Base-by-base conservation (phyloP, 2,329 filamentous ascomycete genomes). In the Sclerotiophoma versabilis region DNA sequence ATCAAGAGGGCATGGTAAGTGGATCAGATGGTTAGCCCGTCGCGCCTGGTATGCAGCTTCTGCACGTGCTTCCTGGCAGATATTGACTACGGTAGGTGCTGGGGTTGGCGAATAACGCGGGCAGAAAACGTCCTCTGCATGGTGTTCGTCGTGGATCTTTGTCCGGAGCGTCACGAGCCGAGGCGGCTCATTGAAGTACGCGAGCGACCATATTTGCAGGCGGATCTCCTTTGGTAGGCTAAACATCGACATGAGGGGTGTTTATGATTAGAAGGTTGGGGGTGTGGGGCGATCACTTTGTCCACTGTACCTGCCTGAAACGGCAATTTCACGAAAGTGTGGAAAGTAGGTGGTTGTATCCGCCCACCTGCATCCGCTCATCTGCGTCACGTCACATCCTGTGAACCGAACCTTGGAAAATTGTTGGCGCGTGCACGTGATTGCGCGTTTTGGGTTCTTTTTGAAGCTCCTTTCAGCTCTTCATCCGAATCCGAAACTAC, bases 201-300 rank as follows among this genome's bases (percentile, higher is more conserved):
- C 59, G 8, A 57, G 54, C 14, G 54, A 34, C 63, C 63, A 68
- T 19, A 68, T 62, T 9, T 63, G 55, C n/a, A 68, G 49, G 12
- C 65, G 65, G 3, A 68, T 41, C 25, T 68, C 65, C 29, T 68
- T 68, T 19, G 65, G 65, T 7, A 68, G 53, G 14, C 17, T 22
- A 19, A 48, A 50, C n/a, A 66, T 45, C n/a, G 60, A 61, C 65
- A 68, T 66, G 15, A 30, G 17, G 5, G 23, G 36, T 32, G 36
- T 22, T 19, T 22, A 42, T 26, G 36, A 19, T 42, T 15, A 6
- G 20, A 29, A 7, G 26, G 27, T n/a, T 41, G 25, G 25, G 14
- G 19, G 9, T 41, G 36, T 46, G 52, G 46, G 45, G 34, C 34
- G 9, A n/a, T 32, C 5, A 17, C 47, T 12, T 14, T 19, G 11